These are phyloP conservation scores for Thermoascus crustaceus DNA, from an alignment of 2,329 filamentous ascomycete species.

Conservation along the genomic window DNA sequence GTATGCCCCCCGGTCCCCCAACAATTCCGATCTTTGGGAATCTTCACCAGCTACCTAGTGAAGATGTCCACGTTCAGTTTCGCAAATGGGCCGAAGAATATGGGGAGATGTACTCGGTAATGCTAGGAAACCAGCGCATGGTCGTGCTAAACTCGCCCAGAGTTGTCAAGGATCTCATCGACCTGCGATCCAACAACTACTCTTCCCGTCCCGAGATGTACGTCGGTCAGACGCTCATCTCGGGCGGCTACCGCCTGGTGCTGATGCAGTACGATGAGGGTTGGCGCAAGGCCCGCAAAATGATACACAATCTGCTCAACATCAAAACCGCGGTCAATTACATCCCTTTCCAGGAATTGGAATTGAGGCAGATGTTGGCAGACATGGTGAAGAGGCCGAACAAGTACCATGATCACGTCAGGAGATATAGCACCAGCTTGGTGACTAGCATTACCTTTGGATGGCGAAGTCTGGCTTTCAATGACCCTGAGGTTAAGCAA, in stretches of 20 bases:
- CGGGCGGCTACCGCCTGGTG: conserved; percentile 12
- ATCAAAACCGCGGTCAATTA: conserved; percentile 11
- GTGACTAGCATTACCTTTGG: conserved; percentile 11
- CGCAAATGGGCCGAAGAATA: conserved; percentile 11
- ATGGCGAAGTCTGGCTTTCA: conserved; percentile 6
- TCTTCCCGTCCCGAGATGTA: conserved; percentile 8
- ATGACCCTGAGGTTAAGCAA: conserved; percentile 7
- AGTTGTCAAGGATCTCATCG: conserved; percentile 7
- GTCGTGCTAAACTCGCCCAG: conserved; percentile 5
- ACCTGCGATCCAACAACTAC: conserved; percentile 5
- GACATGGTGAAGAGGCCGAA: conserved; percentile 11
- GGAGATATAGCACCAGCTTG: conserved; percentile 9
- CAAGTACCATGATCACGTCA: conserved; percentile 8
- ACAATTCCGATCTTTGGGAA: conserved; percentile 12
- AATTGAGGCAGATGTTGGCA: conserved; percentile 11
- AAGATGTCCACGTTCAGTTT: conserved; percentile 6
- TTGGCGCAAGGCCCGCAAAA: conserved; percentile 13
- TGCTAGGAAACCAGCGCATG: conserved; percentile 9
- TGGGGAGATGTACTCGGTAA: conserved; percentile 10
- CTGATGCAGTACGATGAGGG: conserved; percentile 14
- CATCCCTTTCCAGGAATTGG: conserved; percentile 13
- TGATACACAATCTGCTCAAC: conserved; percentile 17
- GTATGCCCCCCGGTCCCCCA: conserved; percentile 12
- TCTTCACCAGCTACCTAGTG: conserved; percentile 10
- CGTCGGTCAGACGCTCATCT: conserved; percentile 8